These are phyloP conservation scores for Beauveria pseudobassiana DNA, from an alignment of 2,329 filamentous ascomycete genomes.

Conservation along the genomic window DNA sequence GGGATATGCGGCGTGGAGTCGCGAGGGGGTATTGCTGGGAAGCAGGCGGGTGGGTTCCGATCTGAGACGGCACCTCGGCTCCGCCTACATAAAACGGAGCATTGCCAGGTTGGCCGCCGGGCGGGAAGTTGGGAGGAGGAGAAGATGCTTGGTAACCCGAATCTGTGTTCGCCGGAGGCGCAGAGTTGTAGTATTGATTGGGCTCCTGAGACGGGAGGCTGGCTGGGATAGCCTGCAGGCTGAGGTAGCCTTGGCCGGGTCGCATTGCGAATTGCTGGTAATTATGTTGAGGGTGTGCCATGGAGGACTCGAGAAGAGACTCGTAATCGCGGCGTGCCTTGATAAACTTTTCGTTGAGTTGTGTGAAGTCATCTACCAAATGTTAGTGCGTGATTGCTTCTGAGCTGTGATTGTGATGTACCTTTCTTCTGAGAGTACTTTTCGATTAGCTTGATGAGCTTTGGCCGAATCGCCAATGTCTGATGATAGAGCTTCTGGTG, in stretches of 20 bases:
- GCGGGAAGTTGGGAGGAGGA: conserved; percentile 49
- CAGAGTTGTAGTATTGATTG: conserved; percentile 62
- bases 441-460: conserved; percentile 94
- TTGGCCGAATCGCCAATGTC: conserved; percentile 87
- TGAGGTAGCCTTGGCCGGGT: conserved; percentile 40
- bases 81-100: conserved; percentile 62
- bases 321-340: conserved; percentile 97
- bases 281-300: conserved; percentile 78
- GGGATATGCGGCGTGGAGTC: conserved; percentile 44
- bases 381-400: conserved; percentile 16
- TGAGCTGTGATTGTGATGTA: conserved; percentile 26
- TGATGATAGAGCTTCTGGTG: conserved; percentile 74
- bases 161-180: conserved; percentile 32
- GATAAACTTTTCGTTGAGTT: conserved; percentile 98
- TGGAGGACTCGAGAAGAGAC: conserved; percentile 87
- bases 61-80: conserved; percentile 40
- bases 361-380: conserved; percentile 82
- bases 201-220: conserved; percentile 48
- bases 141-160: conserved; percentile 40
- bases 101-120: conserved; percentile 39
- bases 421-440: conserved; percentile 99
- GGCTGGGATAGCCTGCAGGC: conserved; percentile 32
- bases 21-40: conserved; percentile 39
- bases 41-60: conserved; percentile 19
- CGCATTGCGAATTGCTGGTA: conserved; percentile 63